A percentile compares a stretch with the other conserved stretches of the same genome.
Conservation (phyloP, 1,284 basidiomycete genomes). For the Apiotrichum laibachii region DNA sequence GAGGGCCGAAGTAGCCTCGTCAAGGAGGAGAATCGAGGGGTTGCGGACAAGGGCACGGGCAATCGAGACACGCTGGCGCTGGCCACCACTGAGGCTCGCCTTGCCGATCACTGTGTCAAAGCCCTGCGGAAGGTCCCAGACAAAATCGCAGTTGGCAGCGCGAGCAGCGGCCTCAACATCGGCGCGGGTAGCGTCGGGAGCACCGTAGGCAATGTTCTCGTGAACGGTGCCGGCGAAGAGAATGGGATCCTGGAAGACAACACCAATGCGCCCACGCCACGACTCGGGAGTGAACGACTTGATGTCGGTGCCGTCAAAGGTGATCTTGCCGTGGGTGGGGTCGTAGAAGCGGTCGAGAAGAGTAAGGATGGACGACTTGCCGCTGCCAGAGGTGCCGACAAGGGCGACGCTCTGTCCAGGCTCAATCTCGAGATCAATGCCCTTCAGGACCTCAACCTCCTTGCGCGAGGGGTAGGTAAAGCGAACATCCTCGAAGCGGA, state of each 20-base stretch:
- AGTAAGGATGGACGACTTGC: constrained; percentile 87
- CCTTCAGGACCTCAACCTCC: constrained; percentile 71
- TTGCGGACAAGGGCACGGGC: constrained; percentile 54
- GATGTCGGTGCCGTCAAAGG: constrained; percentile 86
- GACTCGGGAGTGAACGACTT: constrained; percentile 74
- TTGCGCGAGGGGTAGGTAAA: constrained; percentile 85
- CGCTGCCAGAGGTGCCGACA: constrained; percentile 85
- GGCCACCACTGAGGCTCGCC: constrained; percentile 53
- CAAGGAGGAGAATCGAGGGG: constrained; percentile 54
- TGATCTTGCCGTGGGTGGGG: constrained; percentile 73
- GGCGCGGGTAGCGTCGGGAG: constrained; percentile 66
- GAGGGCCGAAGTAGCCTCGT: constrained; percentile 62
- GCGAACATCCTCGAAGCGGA: constrained; percentile 73
- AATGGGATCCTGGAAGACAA: constrained; percentile 70
- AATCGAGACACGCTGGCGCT: constrained; percentile 56
- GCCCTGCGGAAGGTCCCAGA: constrained; percentile 83
- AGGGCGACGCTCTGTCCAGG: constrained; percentile 86
- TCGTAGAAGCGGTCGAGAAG: constrained; percentile 91
- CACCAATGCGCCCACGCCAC: constrained; percentile 81
- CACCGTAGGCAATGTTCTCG: constrained; percentile 89
- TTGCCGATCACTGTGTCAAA: constrained; percentile 65
- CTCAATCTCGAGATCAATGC: constrained; percentile 71
- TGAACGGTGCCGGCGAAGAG: constrained; percentile 76
- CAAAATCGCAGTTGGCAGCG: constrained; percentile 92
- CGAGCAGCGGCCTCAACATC: constrained; percentile 84